Base-by-base conservation (phyloP, 495 filamentous ascomycete genomes). In the Tuber brumale region DNA sequence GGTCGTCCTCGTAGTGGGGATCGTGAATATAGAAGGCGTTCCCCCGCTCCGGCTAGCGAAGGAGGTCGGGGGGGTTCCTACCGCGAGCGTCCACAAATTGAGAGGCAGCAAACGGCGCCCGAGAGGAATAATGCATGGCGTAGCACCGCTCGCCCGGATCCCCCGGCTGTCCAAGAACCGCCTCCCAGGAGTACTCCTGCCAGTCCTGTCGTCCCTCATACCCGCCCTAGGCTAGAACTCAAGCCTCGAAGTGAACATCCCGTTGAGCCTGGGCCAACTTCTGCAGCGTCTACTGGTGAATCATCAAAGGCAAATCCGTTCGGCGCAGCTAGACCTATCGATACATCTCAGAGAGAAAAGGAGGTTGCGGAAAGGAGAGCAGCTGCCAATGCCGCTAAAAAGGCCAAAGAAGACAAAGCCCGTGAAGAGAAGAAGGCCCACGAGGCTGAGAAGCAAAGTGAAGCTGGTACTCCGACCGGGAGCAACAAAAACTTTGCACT, bases 61-160 rank as follows among this genome's bases (percentile, higher is more conserved):
- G 76, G 81, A 31, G 57, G 72, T 57, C 48, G 71, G 10, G 70
- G 70, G 72, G 76, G 73, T 72, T 75, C 80, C 66, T 75, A 75
- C 61, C 75, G 79, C 70, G 81, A 82, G 74, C 81, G 81, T 27
- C 81, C 76, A 46, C 44, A 70, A 70, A 69, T 83, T 3, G 81
- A 82, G 61, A 73, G 81, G 23, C 78, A 81, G 43, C 79, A 79
- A 39, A 81, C 76, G 74, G 81, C 81, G 7, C 81, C 95, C 21
- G 95, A 99, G 69, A 88, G 92, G 76, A 95, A 98, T 82, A 94
- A 90, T 85, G 90, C 95, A 84, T 83, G 95, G 95, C 92, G 95
- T 76, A 86, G 87, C 69, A 91, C 87, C 81, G 97, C 98, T 93
- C 86, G 89, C 70, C 92, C 95, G 14, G 94, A 96, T 78, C 82